Evolutionary conservation across 768 basidiomycete species (phyloP), one percentile per base, ranked within the genome.

Genomic region (Collybiopsis luxurians): DNA sequence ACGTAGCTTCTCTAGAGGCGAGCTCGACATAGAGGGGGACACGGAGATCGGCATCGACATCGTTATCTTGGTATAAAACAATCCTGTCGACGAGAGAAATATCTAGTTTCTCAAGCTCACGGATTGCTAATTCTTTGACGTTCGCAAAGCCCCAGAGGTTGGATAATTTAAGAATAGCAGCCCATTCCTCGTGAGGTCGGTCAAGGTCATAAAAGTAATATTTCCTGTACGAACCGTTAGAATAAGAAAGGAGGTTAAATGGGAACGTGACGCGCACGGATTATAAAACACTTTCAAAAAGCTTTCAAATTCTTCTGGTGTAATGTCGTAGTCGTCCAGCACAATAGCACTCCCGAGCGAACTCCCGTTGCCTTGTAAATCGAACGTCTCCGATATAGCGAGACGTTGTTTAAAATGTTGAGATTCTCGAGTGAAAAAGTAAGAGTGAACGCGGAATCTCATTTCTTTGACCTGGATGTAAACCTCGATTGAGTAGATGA

Each of bases 241-340:
- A 2, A 30, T 39, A 28, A 10, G 34, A 36, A 17, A 7, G 34
- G 34, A 21, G 12, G 13, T 15, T 9, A 19, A 26, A 42, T 15
- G 12, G 30, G 26, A n/a, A n/a, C n/a, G 13, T 2, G 3, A 38
- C 23, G 72, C 82, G 54, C 58, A 86, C 86, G 76, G 72, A 52
- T 85, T 84, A 51, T 87, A 87, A 48, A 87, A 84, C 0, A 86
- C 76, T 81, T 80, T 86, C 0, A 85, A 66, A 45, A 87, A 80
- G 0, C 77, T 76, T 15, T 77, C 73, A 53, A 86, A 84, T 21
- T 85, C 82, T 4, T 72, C 68, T 0, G 74, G 71, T 24, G 73
- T 75, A 10, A 75, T 71, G 0, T 68, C 39, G 17, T 76, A 73
- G 21, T 51, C 50, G 4, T 76, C 70, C 1, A 87, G 67, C 0